Evolutionary conservation across 108 stramenopile species (phyloP).

Genomic region (Nitzschia putrida): DNA sequence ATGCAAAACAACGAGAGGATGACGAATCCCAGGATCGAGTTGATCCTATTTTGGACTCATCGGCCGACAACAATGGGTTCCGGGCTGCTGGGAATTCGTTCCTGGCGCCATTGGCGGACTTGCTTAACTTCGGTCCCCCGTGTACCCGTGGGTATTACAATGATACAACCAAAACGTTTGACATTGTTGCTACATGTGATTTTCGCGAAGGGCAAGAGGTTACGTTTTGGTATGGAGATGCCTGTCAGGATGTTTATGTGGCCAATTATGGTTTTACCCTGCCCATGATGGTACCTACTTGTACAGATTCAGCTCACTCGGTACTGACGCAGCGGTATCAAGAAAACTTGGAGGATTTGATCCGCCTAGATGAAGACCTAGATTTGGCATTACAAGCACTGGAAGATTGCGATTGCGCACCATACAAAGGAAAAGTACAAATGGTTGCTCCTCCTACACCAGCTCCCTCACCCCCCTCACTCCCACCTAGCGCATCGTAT

Average conservation of each 20-base stretch:
- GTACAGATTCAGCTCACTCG: slow-evolving; percentile 33
- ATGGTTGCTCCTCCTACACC: neutral
- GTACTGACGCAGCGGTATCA: slow-evolving; percentile 38
- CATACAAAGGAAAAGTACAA: neutral
- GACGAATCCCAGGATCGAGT: slow-evolving; percentile 10
- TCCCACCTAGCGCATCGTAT: neutral
- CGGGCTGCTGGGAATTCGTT: slow-evolving; percentile 56
- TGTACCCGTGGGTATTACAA: slow-evolving; percentile 81
- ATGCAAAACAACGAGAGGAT: slow-evolving; percentile 10
- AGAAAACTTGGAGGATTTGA: slow-evolving; percentile 35
- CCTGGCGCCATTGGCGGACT: slow-evolving; percentile 80
- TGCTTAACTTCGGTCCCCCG: slow-evolving; percentile 85
- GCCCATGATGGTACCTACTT: slow-evolving; percentile 59
- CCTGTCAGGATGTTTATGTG: slow-evolving; percentile 75
- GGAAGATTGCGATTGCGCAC: slow-evolving; percentile 5
- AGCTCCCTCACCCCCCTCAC: neutral
- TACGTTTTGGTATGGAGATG: slow-evolving; percentile 82
- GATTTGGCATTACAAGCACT: neutral
- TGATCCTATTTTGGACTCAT: neutral
- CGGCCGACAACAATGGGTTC: neutral
- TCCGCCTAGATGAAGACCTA: slow-evolving; percentile 47
- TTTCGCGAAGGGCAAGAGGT: slow-evolving; percentile 80
- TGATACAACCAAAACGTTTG: slow-evolving; percentile 61
- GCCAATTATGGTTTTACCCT: slow-evolving; percentile 82
- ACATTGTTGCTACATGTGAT: slow-evolving; percentile 72